Percentiles rank a stretch among this genome's conserved stretches.
Evolutionary conservation across 73 alveolate genomes (phyloP).

Genomic region (Stentor coeruleus): DNA sequence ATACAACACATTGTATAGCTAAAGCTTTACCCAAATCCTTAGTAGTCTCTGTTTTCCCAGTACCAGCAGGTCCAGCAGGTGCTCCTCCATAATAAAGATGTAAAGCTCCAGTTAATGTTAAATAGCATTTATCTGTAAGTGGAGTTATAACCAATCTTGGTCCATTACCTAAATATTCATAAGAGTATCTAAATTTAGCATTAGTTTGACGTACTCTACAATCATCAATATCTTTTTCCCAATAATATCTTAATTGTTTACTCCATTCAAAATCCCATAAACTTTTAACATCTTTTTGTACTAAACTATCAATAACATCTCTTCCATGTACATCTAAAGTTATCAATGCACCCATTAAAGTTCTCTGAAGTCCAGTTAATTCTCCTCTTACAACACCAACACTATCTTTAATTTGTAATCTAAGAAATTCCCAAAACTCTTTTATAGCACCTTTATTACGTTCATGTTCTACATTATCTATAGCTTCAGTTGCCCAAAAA

Average conservation of each 20-base stretch:
- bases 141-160: constrained; percentile 98
- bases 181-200: constrained; percentile 90
- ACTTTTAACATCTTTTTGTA: constrained; percentile 49
- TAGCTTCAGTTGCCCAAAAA: constrained; percentile 89
- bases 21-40: constrained; percentile 96
- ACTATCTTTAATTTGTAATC: constrained; percentile 61
- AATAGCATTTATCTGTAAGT: constrained; percentile 92
- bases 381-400: constrained; percentile 94
- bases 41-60: constrained; percentile 97
- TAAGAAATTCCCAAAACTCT: constrained; percentile 82
- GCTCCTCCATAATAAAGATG: constrained; percentile 95
- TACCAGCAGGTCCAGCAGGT: constrained; percentile 98
- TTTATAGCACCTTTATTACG: constrained; percentile 87
- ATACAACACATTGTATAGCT: constrained; percentile 94
- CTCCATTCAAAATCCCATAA: constrained; percentile 93
- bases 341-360: constrained; percentile 96
- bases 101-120: constrained; percentile 93
- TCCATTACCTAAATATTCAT: constrained; percentile 93
- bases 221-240: constrained; percentile 92
- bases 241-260: constrained; percentile 94
- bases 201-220: constrained; percentile 93
- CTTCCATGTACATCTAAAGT: constrained; percentile 98
- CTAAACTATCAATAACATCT: constrained; percentile 95
- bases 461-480: constrained; percentile 74
- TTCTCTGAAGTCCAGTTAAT: constrained; percentile 79